These are phyloP conservation scores for Neopestalotiopsis rosae DNA, from an alignment of 2,329 filamentous ascomycete genomes.

Conservation along the genomic window DNA sequence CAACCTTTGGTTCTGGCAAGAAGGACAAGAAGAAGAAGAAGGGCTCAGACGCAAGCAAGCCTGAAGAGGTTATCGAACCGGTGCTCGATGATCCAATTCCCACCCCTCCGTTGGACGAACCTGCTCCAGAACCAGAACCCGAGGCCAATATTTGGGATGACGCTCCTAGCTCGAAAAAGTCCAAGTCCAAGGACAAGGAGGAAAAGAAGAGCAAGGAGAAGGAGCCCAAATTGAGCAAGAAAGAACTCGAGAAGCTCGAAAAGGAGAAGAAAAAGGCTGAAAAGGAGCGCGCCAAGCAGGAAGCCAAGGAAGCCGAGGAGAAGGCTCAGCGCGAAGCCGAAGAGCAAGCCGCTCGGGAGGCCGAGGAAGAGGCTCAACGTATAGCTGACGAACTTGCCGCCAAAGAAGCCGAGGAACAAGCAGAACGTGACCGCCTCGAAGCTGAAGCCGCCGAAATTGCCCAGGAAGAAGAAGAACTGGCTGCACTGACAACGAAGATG, in stretches of 20 bases:
- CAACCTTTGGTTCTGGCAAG: conserved; percentile 24
- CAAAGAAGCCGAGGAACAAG: conserved; percentile 27
- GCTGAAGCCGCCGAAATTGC: conserved; percentile 42
- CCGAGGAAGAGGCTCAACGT: conserved; percentile 24
- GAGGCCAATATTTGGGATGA: conserved; percentile 41
- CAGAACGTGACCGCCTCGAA: conserved; percentile 27
- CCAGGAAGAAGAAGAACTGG: conserved; percentile 45
- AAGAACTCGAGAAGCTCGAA: conserved; percentile 57
- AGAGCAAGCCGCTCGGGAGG: conserved; percentile 37
- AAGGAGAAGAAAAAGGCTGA: conserved; percentile 43
- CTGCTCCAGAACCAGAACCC: conserved; percentile 42
- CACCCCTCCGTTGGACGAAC: conserved; percentile 53
- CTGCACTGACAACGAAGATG: conserved; percentile 35
- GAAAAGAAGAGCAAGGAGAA: conserved; percentile 47
- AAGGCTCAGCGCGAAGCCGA: conserved; percentile 31
- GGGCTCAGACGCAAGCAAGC: conserved; percentile 39
- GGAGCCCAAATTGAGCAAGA: conserved; percentile 52
- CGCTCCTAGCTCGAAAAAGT: conserved; percentile 37
- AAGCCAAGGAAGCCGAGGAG: conserved; percentile 31
- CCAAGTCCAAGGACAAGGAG: conserved; percentile 48
- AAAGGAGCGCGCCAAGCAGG: conserved; percentile 34
- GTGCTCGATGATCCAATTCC: conserved; percentile 48
- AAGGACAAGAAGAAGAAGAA: conserved; percentile 31
- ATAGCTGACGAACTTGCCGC: conserved; percentile 32
- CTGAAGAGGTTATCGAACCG: conserved; percentile 44